Conservation (phyloP, 192 early-diverging fungal genomes). For the Funneliformis geosporum region DNA sequence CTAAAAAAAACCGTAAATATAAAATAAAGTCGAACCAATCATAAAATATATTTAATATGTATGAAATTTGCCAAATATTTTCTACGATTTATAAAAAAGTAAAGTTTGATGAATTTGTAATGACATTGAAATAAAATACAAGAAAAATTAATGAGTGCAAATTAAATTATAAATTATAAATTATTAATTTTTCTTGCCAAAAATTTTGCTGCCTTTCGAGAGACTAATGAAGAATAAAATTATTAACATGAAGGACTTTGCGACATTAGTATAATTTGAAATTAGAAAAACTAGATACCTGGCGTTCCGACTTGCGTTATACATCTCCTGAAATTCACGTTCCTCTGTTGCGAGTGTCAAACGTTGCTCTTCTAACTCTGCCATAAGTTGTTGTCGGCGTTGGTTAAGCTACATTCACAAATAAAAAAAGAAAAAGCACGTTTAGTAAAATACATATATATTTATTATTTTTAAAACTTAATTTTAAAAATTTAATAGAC, state of each 20-base stretch:
- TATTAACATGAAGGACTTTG: too few relatives aligned
- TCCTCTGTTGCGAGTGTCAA: slow-evolving; percentile 29
- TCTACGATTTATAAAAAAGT: too few relatives aligned
- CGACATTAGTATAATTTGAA: neutral
- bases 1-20: neutral
- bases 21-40: neutral
- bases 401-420: slow-evolving; percentile 23
- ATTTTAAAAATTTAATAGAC: neutral
- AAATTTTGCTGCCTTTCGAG: slow-evolving; percentile 34
- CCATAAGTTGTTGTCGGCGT: slow-evolving; percentile 33
- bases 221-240: slow-evolving; percentile 12
- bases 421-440: neutral
- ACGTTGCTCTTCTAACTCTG: slow-evolving; percentile 35
- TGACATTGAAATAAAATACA: neutral
- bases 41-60: neutral
- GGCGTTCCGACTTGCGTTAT: slow-evolving; percentile 10
- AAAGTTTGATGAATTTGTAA: too few relatives aligned
- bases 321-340: slow-evolving; percentile 34
- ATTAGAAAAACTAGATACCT: slow-evolving; percentile 5
- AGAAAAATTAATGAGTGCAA: slow-evolving; percentile 8
- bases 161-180: neutral
- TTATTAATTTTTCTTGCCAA: slow-evolving; percentile 33
- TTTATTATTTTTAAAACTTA: neutral
- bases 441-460: neutral
- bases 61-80: neutral